Percentiles rank a stretch among this genome's conserved stretches.
phyloP scores from a whole-genome alignment of 2,329 filamentous ascomycete genomes.

The Emergomyces orientalis region DNA sequence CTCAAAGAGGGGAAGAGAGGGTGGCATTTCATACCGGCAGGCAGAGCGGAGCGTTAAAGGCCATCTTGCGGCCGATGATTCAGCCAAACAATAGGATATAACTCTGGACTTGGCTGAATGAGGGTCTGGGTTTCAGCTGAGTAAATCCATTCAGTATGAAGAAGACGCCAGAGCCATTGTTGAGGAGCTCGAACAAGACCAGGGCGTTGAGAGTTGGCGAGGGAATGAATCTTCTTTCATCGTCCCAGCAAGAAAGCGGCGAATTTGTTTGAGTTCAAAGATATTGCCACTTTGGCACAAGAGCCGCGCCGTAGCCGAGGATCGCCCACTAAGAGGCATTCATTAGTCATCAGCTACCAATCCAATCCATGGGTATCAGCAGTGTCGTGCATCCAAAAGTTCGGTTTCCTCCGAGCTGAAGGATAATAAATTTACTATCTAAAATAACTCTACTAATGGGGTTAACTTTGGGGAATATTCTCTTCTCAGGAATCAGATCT shows the following conservation, averaged over 20 bases:
- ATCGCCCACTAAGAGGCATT: neutral
- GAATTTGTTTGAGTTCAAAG: neutral
- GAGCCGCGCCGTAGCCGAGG: neutral
- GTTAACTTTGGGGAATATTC: no score
- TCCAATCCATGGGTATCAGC: no score
- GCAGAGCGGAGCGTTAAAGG: slow-evolving; percentile 42
- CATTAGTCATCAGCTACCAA: slow-evolving; percentile 3
- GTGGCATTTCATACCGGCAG: slow-evolving; percentile 34
- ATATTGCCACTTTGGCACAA: slow-evolving; percentile 5
- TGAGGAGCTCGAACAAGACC: neutral
- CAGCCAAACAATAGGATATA: slow-evolving; percentile 1
- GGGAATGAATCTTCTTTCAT: neutral
- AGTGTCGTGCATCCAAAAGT: no score
- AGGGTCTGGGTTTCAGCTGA: neutral
- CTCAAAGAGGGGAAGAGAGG: neutral
- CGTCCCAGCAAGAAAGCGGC: slow-evolving; percentile 1
- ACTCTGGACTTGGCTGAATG: neutral
- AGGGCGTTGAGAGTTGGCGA: slow-evolving; percentile 3
- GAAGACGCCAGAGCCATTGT: neutral
- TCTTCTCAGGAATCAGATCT: neutral
- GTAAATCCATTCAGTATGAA: slow-evolving; percentile 2
- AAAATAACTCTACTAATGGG: no score
- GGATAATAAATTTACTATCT: no score
- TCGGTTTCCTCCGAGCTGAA: no score
- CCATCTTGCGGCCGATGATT: slow-evolving; percentile 32